These are phyloP conservation scores for Pelargonium fulgidum DNA, from an alignment of 441 rosid genomes.

Conservation along the genomic window DNA sequence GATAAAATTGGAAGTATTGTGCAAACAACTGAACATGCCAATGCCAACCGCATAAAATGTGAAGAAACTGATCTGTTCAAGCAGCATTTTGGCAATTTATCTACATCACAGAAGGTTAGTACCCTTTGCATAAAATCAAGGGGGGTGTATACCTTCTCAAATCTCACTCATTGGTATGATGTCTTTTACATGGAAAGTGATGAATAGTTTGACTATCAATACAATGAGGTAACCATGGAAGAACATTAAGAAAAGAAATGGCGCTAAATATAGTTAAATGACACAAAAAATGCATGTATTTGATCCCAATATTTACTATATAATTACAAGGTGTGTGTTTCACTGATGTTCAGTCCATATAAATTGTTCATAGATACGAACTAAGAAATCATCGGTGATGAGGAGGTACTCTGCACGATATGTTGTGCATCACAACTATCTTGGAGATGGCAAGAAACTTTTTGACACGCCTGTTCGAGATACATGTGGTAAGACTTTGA, in stretches of 20 bases:
- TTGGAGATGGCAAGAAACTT: constrained; percentile 35
- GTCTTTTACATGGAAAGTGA: background rate
- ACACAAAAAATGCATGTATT: background rate
- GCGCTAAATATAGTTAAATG: background rate
- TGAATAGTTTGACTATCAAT: background rate
- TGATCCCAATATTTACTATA: background rate
- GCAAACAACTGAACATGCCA: constrained; percentile 25
- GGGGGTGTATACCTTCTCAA: background rate
- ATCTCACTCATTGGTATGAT: background rate
- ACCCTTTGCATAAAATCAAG: constrained; percentile 6
- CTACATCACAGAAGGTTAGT: constrained; percentile 41
- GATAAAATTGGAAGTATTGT: constrained; percentile 22
- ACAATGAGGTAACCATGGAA: too few species aligned
- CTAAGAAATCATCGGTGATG: constrained; percentile 32
- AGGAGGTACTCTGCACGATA: constrained; percentile 54
- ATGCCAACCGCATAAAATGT: constrained; percentile 20
- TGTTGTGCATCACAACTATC: constrained; percentile 37
- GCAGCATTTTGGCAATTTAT: constrained; percentile 51
- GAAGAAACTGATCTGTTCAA: constrained; percentile 40
- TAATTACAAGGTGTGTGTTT: background rate
- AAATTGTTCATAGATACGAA: constrained; percentile 33
- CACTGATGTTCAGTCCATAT: constrained; percentile 10
- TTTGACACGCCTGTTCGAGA: constrained; percentile 35
- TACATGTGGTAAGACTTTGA: constrained; percentile 22
- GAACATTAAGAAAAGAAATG: background rate